Evolutionary conservation across 441 rosid genomes (phyloP).

Genomic region (Eutrema salsugineum): DNA sequence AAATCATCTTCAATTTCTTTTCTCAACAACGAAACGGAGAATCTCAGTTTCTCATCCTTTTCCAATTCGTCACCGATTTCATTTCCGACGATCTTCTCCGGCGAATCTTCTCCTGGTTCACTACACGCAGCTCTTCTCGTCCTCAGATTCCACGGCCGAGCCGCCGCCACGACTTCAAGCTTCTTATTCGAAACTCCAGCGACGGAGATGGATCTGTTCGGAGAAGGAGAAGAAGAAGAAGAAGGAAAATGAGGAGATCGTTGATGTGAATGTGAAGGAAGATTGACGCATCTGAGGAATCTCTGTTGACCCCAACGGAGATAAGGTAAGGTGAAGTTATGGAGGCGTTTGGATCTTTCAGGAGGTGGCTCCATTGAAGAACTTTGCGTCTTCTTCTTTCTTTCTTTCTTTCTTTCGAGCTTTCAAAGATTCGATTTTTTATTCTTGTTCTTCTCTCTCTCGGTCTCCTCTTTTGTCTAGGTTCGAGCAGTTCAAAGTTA

Average conservation of each 20-base stretch:
- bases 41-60: constrained; percentile 30
- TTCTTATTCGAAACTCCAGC: neutral
- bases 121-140: constrained; percentile 56
- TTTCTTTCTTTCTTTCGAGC: neutral
- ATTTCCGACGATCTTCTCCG: neutral
- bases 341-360: constrained; percentile 51
- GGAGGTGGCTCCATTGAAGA: constrained; percentile 16
- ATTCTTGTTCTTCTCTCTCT: neutral
- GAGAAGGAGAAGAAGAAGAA: neutral
- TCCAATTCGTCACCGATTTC: constrained; percentile 1
- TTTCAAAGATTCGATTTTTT: neutral
- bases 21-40: constrained; percentile 41
- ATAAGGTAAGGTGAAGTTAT: constrained; percentile 47
- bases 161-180: constrained; percentile 1
- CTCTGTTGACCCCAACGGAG: constrained; percentile 53
- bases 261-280: constrained; percentile 15
- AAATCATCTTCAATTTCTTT: constrained; percentile 57
- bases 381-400: neutral
- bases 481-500: constrained; percentile 8
- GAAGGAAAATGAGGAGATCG: constrained; percentile 16
- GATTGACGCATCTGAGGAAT: constrained; percentile 46
- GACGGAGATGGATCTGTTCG: constrained; percentile 20
- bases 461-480: neutral
- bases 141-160: constrained; percentile 58
- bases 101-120: constrained; percentile 27